Evolutionary conservation across 2,329 filamentous ascomycete species (phyloP), one percentile per base, ranked within the genome.

Genomic region (Dothistroma septosporum): DNA sequence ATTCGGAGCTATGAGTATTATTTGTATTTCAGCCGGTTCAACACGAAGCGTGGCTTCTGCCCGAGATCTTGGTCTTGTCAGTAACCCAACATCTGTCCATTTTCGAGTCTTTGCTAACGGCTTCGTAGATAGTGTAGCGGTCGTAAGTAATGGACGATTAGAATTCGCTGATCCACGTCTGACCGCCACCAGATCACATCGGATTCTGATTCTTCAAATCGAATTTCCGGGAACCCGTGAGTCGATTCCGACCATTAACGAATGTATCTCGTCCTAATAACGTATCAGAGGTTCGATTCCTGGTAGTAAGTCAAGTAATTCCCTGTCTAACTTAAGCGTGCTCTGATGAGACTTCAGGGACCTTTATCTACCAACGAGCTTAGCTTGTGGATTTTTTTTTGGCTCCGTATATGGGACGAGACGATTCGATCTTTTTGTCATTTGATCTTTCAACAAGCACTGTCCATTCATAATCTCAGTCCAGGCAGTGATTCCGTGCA

Each of bases 271-370:
- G 3, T 28, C 6, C 44, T 48, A n/a, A 48, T n/a, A 48, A 2
- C 44, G 10, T 48, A 19, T 19, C n/a, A 48, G 44, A 44, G 55
- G 55, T 57, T 57, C 55, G 55, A 57, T 57, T 57, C 55, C 55
- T 44, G 55, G 55, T 50, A 50, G 12, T 46, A 57, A 24, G 31
- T n/a, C 16, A n/a, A n/a, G n/a, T n/a, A n/a, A n/a, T n/a, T n/a
- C n/a, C n/a, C n/a, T n/a, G n/a, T n/a, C n/a, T n/a, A n/a, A n/a
- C n/a, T n/a, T n/a, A n/a, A n/a, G n/a, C 4, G 33, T 35, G 33
- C 2, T 35, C n/a, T 35, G 33, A 2, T 14, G 33, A 35, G 33
- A 35, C 14, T n/a, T 47, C 44, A 47, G 21, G 14, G 14, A 47
- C 44, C n/a, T 4, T 48, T 48, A 5, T 48, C 44, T 48, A 10